These are phyloP conservation scores for Willaertia magna DNA, from an alignment of 208 protist species.

Conservation along the genomic window DNA sequence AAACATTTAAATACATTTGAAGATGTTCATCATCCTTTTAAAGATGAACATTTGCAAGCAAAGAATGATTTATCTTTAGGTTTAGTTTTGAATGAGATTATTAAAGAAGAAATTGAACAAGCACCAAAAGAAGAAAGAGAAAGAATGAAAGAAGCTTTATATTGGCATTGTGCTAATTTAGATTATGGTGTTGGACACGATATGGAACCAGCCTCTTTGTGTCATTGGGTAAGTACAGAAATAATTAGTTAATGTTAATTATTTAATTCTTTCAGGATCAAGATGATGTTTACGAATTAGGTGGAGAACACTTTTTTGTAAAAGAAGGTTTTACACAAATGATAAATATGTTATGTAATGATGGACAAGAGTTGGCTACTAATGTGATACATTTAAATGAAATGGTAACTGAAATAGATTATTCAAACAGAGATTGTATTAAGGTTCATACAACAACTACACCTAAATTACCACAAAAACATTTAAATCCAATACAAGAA, in stretches of 20 bases:
- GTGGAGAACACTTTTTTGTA: not conserved
- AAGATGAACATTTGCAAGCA: not conserved
- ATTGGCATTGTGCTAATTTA: not conserved
- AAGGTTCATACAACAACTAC: not conserved
- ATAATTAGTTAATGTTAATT: too few species aligned
- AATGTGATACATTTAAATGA: not conserved
- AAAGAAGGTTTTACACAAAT: not conserved
- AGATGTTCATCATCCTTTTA: not conserved
- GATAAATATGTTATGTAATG: not conserved
- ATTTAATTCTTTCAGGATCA: too few species aligned
- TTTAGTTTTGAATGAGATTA: not conserved
- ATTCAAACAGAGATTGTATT: not conserved
- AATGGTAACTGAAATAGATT: not conserved
- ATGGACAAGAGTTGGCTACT: not conserved
- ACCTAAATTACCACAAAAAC: not conserved
- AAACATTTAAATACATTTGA: too few species aligned
- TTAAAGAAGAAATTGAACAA: not conserved
- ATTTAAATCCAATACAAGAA: not conserved
- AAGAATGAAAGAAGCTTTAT: not conserved
- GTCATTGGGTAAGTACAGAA: too few species aligned
- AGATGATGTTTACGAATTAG: not conserved
- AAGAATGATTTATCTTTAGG: not conserved
- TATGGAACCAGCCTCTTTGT: not conserved
- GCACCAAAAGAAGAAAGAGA: not conserved
- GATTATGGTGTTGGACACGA: conserved; percentile 1